Evolutionary conservation across 1,284 basidiomycete genomes (phyloP), one percentile per base, ranked within the genome.

Genomic region (Apiotrichum domesticum): DNA sequence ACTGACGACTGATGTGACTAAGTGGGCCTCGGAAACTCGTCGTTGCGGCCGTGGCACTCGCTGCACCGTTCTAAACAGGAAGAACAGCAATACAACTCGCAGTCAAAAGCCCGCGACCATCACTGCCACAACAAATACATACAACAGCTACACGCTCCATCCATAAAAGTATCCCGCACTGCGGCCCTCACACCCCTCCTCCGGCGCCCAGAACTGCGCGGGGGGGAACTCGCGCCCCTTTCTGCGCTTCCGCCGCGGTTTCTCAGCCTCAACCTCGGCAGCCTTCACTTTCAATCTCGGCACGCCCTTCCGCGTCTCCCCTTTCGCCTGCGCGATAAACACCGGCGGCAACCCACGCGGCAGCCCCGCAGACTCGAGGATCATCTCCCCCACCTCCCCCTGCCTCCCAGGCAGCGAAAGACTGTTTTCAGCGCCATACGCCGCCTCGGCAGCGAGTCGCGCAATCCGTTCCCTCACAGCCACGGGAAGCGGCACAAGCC

Each of bases 391-490:
- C 21, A 21, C 21, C 21, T 21, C 21, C 21, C 21, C 21, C 21
- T 21, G 21, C 21, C 21, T 21, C 21, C 21, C 21, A 21, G 21
- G 21, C 21, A 21, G 21, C 21, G 21, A 21, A 21, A 21, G 21
- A 21, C 21, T 21, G 21, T 21, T 21, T 21, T 21, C 21, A 21
- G 21, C 21, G 21, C 21, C 21, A 21, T 21, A 21, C 21, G 56
- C 51, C 4, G 56, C 54, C 35, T 58, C 56, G 6, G 35, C 42
- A 0, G 60, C 60, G 0, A 51, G 2, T 4, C 48, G 47, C 14
- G 32, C 13, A 9, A 61, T 61, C 14, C 52, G 39, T 4, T 11
- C 54, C 6, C 37, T 39, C n/a, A 44, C 29, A 0, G 9, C 15
- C 1, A 3, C 3, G 0, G 54, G 35, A 0, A 62, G 57, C 0